These are phyloP conservation scores for Neurospora sublineolata DNA, from an alignment of 495 filamentous ascomycete genomes.

Conservation along the genomic window DNA sequence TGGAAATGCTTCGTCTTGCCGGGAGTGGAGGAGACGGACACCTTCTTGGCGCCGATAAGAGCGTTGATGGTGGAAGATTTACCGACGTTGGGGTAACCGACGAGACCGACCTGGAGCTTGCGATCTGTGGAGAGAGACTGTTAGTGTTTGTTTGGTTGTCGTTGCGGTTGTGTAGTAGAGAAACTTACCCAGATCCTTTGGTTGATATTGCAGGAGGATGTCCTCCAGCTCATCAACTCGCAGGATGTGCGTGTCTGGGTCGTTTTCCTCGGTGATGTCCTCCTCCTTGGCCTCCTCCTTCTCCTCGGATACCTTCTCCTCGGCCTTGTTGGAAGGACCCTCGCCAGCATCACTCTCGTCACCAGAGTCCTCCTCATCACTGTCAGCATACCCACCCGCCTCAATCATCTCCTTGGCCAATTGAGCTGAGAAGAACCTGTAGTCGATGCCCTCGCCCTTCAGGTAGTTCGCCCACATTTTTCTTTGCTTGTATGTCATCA, in stretches of 20 bases:
- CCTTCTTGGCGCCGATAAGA: slow-evolving; percentile 93
- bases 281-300: slow-evolving; percentile 23
- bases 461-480: slow-evolving; percentile 84
- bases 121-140: slow-evolving; percentile 24
- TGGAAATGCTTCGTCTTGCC: slow-evolving; percentile 99
- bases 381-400: slow-evolving; percentile 37
- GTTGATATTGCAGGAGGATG: slow-evolving; percentile 69
- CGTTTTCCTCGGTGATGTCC: slow-evolving; percentile 24
- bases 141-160: neutral
- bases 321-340: slow-evolving; percentile 8
- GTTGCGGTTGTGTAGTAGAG: neutral
- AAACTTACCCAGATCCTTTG: slow-evolving; percentile 39
- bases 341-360: slow-evolving; percentile 22
- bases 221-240: slow-evolving; percentile 86
- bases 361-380: slow-evolving; percentile 25
- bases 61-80: slow-evolving; percentile 99
- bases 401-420: slow-evolving; percentile 84
- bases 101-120: slow-evolving; percentile 83
- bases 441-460: slow-evolving; percentile 66
- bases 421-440: slow-evolving; percentile 90
- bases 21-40: slow-evolving; percentile 92
- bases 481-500: slow-evolving; percentile 87
- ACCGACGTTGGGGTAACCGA: slow-evolving; percentile 98
- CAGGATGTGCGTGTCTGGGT: slow-evolving; percentile 66
- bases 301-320: slow-evolving; percentile 36